These are phyloP conservation scores for Alliaria petiolata DNA, from an alignment of 345 rosid genomes.

Conservation along the genomic window DNA sequence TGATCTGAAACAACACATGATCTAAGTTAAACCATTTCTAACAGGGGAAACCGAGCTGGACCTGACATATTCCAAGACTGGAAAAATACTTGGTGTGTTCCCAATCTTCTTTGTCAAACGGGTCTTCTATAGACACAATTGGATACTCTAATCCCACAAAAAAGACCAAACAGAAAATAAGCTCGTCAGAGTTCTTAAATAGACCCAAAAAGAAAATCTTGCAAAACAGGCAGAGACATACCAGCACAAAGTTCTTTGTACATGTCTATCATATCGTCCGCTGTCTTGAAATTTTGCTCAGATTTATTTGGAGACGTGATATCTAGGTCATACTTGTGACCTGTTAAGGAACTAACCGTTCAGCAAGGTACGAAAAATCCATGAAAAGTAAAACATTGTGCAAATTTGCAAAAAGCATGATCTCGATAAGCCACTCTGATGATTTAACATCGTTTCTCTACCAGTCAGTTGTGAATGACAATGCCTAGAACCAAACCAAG, in stretches of 20 bases:
- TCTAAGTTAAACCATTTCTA: neutral
- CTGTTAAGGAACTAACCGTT: slow-evolving; percentile 31
- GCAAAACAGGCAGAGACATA: slow-evolving; percentile 30
- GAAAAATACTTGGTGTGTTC: slow-evolving; percentile 72
- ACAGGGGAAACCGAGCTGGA: slow-evolving; percentile 29
- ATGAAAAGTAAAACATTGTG: neutral
- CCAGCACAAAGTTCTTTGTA: slow-evolving; percentile 83
- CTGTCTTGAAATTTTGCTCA: slow-evolving; percentile 87
- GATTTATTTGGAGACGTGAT: slow-evolving; percentile 59
- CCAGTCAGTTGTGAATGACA: slow-evolving; percentile 8
- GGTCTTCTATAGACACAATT: slow-evolving; percentile 88
- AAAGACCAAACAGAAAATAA: slow-evolving; percentile 19
- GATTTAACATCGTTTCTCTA: neutral
- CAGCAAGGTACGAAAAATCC: neutral
- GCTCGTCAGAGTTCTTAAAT: slow-evolving; percentile 8
- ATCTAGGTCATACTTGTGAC: slow-evolving; percentile 94
- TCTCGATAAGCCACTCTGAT: neutral
- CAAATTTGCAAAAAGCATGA: neutral
- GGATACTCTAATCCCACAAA: slow-evolving; percentile 59
- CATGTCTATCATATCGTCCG: slow-evolving; percentile 92
- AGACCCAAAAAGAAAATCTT: neutral
- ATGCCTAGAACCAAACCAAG: slow-evolving; percentile 9
- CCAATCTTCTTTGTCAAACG: slow-evolving; percentile 99
- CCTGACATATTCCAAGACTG: slow-evolving; percentile 93
- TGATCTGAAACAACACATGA: neutral